These are phyloP conservation scores for Mycosphaerella sp. DNA, from an alignment of 2,329 filamentous ascomycete species.

Conservation along the genomic window DNA sequence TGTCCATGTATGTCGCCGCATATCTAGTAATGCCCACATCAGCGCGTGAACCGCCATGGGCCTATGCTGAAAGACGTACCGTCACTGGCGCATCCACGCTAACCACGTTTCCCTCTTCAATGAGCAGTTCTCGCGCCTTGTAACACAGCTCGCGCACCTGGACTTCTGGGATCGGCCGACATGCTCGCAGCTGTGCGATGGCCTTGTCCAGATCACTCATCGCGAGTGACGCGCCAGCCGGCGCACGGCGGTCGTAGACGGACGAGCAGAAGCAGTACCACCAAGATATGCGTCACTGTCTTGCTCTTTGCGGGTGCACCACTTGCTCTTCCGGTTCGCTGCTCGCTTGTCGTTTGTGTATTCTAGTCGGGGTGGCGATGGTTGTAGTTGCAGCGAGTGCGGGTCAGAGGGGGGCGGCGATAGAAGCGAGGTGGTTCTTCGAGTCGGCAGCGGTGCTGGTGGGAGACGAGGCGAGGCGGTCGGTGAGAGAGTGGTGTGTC, in stretches of 20 bases:
- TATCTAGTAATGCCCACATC: slow-evolving; percentile 51
- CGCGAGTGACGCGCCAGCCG: slow-evolving; percentile 18
- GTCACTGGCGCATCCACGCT: slow-evolving; percentile 92
- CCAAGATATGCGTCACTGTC: neutral
- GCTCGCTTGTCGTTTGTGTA: neutral
- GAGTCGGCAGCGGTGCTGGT: no score
- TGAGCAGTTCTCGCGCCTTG: slow-evolving; percentile 90
- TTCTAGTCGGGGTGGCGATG: neutral
- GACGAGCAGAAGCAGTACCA: neutral
- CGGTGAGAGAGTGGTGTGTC: no score
- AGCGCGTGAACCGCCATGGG: slow-evolving; percentile 11
- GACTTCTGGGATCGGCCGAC: slow-evolving; percentile 88
- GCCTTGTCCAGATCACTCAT: slow-evolving; percentile 96
- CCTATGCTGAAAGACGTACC: slow-evolving; percentile 45
- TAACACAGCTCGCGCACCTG: slow-evolving; percentile 97
- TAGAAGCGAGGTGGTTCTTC: neutral
- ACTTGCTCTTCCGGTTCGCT: neutral
- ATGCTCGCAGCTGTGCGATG: slow-evolving; percentile 91
- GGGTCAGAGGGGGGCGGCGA: neutral
- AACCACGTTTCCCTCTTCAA: slow-evolving; percentile 96
- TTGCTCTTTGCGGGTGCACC: neutral
- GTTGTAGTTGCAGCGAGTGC: neutral
- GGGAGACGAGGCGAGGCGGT: no score
- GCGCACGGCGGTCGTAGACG: slow-evolving; percentile 9
- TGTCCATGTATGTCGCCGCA: slow-evolving; percentile 97